A percentile compares a stretch with the other conserved stretches of the same genome.
These are phyloP conservation scores for Agrocybe pediades DNA, from an alignment of 768 basidiomycete genomes.

Conservation along the genomic window DNA sequence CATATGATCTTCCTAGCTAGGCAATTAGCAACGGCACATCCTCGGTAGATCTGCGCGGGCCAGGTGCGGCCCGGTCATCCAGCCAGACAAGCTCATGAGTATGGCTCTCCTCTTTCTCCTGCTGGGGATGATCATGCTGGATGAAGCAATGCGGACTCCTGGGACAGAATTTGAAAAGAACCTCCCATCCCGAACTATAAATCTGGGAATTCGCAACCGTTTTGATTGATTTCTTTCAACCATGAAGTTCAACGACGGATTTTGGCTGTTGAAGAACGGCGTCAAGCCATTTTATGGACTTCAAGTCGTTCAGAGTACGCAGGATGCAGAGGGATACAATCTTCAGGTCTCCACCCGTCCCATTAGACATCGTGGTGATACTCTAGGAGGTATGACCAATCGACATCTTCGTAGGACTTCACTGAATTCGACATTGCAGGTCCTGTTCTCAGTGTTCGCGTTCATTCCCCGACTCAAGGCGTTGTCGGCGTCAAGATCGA, in stretches of 20 bases:
- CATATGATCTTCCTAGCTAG: neutral
- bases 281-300: constrained; percentile 63
- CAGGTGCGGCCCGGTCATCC: neutral
- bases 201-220: neutral
- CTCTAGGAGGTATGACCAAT: constrained; percentile 48
- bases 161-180: neutral
- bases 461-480: constrained; percentile 57
- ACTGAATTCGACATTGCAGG: constrained; percentile 27
- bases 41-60: neutral
- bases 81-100: no score
- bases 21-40: neutral
- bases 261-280: constrained; percentile 67
- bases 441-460: constrained; percentile 49
- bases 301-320: constrained; percentile 54
- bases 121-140: neutral
- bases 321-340: constrained; percentile 49
- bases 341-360: constrained; percentile 63
- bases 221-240: neutral
- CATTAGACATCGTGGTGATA: constrained; percentile 65
- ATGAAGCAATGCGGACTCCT: neutral
- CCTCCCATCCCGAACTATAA: neutral
- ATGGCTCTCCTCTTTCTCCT: neutral
- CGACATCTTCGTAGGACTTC: neutral
- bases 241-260: constrained; percentile 78
- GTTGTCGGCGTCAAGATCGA: constrained; percentile 59